Evolutionary conservation across 441 rosid genomes (phyloP).

Genomic region (Populus trichocarpa): DNA sequence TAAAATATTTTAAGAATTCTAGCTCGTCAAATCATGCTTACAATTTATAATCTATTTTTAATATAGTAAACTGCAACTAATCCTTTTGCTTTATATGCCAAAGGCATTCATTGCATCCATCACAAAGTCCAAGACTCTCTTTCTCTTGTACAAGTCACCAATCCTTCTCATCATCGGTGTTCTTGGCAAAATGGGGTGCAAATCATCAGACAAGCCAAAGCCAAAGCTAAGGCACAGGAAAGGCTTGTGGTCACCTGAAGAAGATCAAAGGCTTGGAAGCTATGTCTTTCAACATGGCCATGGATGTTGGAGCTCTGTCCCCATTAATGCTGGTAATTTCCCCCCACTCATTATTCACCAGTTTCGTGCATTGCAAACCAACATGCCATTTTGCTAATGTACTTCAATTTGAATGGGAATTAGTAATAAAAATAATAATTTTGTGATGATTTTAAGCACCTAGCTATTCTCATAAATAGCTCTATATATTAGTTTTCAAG

Average conservation of each 20-base stretch:
- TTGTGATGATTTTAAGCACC: neutral
- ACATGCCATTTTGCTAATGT: slow-evolving; percentile 24
- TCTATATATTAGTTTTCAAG: too few relatives aligned
- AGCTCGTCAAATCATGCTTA: neutral
- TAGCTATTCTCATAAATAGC: neutral
- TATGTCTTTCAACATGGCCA: slow-evolving; percentile 66
- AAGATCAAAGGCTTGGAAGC: slow-evolving; percentile 73
- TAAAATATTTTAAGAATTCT: neutral
- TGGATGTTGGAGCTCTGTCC: slow-evolving; percentile 92
- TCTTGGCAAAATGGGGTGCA: slow-evolving; percentile 20
- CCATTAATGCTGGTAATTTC: slow-evolving; percentile 64
- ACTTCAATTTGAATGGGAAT: neutral
- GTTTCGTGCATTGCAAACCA: neutral
- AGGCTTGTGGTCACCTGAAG: slow-evolving; percentile 95
- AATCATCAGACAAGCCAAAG: slow-evolving; percentile 48
- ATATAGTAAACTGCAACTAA: slow-evolving; percentile 19
- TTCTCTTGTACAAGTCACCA: slow-evolving; percentile 4
- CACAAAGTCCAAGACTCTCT: neutral
- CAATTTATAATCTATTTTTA: slow-evolving; percentile 5
- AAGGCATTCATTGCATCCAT: slow-evolving; percentile 26
- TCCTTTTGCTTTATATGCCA: slow-evolving; percentile 22
- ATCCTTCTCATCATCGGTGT: neutral
- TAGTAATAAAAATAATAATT: too few relatives aligned
- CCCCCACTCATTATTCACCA: neutral
- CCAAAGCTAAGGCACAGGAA: slow-evolving; percentile 70